Percentiles rank a stretch among this genome's conserved stretches.
Evolutionary conservation across 768 basidiomycete genomes (phyloP).

Genomic region (Pholiota conissans): DNA sequence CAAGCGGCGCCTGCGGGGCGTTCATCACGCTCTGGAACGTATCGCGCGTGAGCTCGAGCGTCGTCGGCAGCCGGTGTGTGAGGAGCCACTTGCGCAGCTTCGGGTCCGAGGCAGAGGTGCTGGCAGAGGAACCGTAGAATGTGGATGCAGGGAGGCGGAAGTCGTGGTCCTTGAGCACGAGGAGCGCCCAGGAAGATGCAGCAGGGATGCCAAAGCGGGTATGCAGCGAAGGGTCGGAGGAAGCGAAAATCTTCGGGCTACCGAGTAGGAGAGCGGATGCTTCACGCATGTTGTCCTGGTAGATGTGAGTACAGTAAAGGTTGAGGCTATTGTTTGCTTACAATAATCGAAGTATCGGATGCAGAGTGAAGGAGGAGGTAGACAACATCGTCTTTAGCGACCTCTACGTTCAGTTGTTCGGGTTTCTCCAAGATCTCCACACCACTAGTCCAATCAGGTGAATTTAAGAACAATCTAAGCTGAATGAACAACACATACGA

Average conservation of each 20-base stretch:
- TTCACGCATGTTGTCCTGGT: conserved; percentile 35
- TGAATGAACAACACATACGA: conserved; percentile 53
- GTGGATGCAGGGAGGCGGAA: conserved; percentile 42
- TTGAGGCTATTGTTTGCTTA: conserved; percentile 18
- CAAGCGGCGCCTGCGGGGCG: conserved; percentile 69
- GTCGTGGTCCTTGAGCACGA: conserved; percentile 68
- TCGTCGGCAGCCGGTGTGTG: conserved; percentile 69
- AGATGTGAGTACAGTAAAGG: background rate
- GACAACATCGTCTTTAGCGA: conserved; percentile 43
- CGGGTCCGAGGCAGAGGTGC: conserved; percentile 21
- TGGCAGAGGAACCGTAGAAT: conserved; percentile 31
- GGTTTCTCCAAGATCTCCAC: conserved; percentile 30
- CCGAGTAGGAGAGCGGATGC: conserved; percentile 46
- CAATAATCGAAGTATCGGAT: conserved; percentile 37
- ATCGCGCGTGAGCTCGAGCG: conserved; percentile 72
- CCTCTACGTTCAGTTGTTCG: conserved; percentile 39
- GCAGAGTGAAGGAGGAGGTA: conserved; percentile 51
- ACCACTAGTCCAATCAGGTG: conserved; percentile 18
- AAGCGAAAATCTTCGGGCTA: conserved; percentile 43
- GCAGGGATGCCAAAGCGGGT: conserved; percentile 36
- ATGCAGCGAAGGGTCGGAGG: conserved; percentile 36
- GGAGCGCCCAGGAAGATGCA: conserved; percentile 55
- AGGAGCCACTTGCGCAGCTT: conserved; percentile 58
- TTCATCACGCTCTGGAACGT: conserved; percentile 89
- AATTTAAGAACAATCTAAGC: background rate